Evolutionary conservation across 208 protist species (phyloP), one percentile per base, ranked within the genome.

Genomic region (Angomonas deanei): DNA sequence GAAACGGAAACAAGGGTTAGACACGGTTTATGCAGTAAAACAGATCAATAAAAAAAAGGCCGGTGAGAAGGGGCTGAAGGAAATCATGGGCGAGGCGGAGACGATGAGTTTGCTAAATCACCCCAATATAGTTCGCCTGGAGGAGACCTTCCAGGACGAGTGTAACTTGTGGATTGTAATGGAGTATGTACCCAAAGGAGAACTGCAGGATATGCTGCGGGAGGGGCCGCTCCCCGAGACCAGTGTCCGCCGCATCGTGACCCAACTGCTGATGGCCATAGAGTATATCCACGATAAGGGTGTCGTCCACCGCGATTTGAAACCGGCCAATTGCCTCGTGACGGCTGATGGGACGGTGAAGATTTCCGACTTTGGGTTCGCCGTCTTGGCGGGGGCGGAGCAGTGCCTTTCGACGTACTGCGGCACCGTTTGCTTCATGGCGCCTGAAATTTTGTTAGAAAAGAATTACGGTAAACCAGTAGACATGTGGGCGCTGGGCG

Each of bases 401-500:
- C 79, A 92, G 55, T 90, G 84, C 36, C 68, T 94, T 30, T 86
- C 76, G 34, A 82, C 86, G 19, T 93, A 86, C 52, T 96, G 89
- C 50, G 92, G 92, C 21, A 97, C 92, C 13, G 74, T 85, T 50
- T 72, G 78, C 28, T 97, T 87, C 65, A 95, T 97, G 88, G 89
- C 92, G 8, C 92, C 92, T 0, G 92, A 97, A 62, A 93, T 97
- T 23, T 74, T 97, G 30, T 54, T 76, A 4, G 80, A 94, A 42
- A 73, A 66, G 33, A 87, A 86, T 50, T 96, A 96, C 56, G 90
- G 88, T 11, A 92, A 92, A 38, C 84, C 84, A 8, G 90, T 95
- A 8, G 92, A 97, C 66, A 95, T 97, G 85, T 97, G 92, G 92
- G 82, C 89, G 0, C 47, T 97, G 47, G 92, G 92, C 6, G 79